These are phyloP conservation scores for Escovopsis sp. DNA, from an alignment of 2,329 filamentous ascomycete species.

Conservation along the genomic window DNA sequence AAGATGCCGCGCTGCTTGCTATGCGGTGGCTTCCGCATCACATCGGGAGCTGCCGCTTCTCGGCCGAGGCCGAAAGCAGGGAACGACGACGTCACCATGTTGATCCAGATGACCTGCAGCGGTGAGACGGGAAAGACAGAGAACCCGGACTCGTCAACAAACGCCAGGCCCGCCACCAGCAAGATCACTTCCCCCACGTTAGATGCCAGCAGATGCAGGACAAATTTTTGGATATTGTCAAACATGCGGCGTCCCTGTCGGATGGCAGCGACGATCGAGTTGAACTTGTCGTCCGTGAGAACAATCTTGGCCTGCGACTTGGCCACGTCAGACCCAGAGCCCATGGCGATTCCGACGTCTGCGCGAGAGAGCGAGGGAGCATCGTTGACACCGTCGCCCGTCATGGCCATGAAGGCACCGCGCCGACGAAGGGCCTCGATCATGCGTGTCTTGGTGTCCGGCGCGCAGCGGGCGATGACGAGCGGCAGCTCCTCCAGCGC, in stretches of 20 bases:
- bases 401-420: slow-evolving; percentile 69
- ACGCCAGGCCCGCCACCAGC: slow-evolving; percentile 65
- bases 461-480: slow-evolving; percentile 72
- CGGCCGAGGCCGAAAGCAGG: slow-evolving; percentile 81
- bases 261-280: slow-evolving; percentile 70
- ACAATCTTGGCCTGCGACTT: slow-evolving; percentile 75
- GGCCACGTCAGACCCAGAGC: slow-evolving; percentile 73
- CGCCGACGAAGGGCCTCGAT: slow-evolving; percentile 75
- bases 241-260: slow-evolving; percentile 75
- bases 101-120: slow-evolving; percentile 84
- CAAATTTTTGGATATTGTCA: slow-evolving; percentile 81
- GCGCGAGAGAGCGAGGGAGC: slow-evolving; percentile 66
- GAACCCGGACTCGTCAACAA: slow-evolving; percentile 55
- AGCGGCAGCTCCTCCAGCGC: slow-evolving; percentile 59
- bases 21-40: slow-evolving; percentile 70
- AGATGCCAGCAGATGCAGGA: slow-evolving; percentile 63
- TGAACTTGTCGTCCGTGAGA: slow-evolving; percentile 77
- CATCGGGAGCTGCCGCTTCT: slow-evolving; percentile 58
- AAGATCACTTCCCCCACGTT: slow-evolving; percentile 77
- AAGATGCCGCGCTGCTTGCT: slow-evolving; percentile 56
- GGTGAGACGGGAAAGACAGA: slow-evolving; percentile 80
- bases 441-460: slow-evolving; percentile 81
- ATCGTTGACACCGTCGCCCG: slow-evolving; percentile 79
- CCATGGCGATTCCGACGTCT: slow-evolving; percentile 84
- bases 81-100: slow-evolving; percentile 80